Percentiles rank a stretch among this genome's conserved stretches.
phyloP scores from a whole-genome alignment of 805 yeast genomes.

The Yueomyces sp. region DNA sequence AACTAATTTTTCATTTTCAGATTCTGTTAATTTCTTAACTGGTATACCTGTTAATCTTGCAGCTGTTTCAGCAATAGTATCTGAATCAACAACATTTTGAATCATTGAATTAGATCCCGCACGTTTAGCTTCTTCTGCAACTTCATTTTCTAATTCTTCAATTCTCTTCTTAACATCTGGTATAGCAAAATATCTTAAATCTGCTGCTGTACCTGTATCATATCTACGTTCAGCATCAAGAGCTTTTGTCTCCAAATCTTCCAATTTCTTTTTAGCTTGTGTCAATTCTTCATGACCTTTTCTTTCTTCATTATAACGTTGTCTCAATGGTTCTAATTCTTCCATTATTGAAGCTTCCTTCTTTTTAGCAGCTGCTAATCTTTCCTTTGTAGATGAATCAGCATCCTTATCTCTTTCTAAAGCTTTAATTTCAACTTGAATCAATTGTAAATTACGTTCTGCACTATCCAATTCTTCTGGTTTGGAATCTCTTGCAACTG shows the following conservation, averaged over 20 bases:
- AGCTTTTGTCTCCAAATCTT: slow-evolving; percentile 87
- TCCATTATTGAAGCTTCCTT: slow-evolving; percentile 77
- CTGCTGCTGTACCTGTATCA: slow-evolving; percentile 91
- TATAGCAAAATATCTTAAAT: slow-evolving; percentile 90
- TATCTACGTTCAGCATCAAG: slow-evolving; percentile 94
- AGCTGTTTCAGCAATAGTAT: slow-evolving; percentile 91
- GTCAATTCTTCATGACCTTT: slow-evolving; percentile 86
- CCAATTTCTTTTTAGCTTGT: slow-evolving; percentile 76
- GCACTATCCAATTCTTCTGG: slow-evolving; percentile 92
- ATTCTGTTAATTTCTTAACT: slow-evolving; percentile 84
- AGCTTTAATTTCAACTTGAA: slow-evolving; percentile 94
- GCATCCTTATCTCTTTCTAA: slow-evolving; percentile 91
- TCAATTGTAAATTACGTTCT: slow-evolving; percentile 81
- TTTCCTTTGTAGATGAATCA: slow-evolving; percentile 68
- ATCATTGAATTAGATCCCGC: slow-evolving; percentile 53
- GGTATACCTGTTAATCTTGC: slow-evolving; percentile 96
- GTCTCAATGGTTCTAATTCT: slow-evolving; percentile 71
- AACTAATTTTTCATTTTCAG: slow-evolving; percentile 86
- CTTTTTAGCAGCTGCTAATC: slow-evolving; percentile 66
- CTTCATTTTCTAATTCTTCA: slow-evolving; percentile 57
- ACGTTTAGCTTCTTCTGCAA: slow-evolving; percentile 60
- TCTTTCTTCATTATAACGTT: slow-evolving; percentile 74
- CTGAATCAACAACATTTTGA: slow-evolving; percentile 83
- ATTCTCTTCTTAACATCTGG: slow-evolving; percentile 80
- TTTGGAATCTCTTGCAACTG: slow-evolving; percentile 94